Evolutionary conservation across 768 basidiomycete genomes (phyloP).

Genomic region (Hydnomerulius pinastri): DNA sequence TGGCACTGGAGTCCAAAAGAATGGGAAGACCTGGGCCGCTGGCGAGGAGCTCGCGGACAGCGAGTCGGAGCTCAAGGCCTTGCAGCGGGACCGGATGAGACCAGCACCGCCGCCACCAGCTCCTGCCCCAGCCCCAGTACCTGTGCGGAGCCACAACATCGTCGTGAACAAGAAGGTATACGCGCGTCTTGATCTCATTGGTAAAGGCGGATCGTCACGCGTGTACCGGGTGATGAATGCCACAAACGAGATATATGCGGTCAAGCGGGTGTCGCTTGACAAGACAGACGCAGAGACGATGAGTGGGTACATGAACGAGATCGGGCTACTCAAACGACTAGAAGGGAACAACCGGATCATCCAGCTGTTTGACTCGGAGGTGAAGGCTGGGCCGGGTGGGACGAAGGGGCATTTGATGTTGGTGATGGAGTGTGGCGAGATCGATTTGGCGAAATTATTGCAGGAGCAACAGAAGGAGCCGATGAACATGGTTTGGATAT

Average conservation of each 20-base stretch:
- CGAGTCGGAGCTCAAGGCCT: constrained; percentile 32
- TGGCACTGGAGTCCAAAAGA: constrained; percentile 22
- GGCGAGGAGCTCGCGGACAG: constrained; percentile 45
- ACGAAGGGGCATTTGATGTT: constrained; percentile 77
- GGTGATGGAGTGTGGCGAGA: constrained; percentile 97
- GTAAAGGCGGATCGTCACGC: constrained; percentile 93
- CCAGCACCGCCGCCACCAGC: constrained; percentile 39
- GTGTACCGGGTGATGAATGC: constrained; percentile 89
- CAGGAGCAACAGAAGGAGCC: constrained; percentile 83
- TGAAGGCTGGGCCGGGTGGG: constrained; percentile 63
- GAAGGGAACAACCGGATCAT: constrained; percentile 93
- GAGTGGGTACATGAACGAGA: constrained; percentile 95
- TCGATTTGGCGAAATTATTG: constrained; percentile 83
- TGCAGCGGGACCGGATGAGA: constrained; percentile 27
- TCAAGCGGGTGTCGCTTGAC: constrained; percentile 91
- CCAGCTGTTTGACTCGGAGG: constrained; percentile 86
- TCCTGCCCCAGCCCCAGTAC: constrained; percentile 17
- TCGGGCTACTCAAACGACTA: constrained; percentile 89
- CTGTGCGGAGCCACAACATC: constrained; percentile 43
- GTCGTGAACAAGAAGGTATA: constrained; percentile 74
- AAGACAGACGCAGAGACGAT: constrained; percentile 88
- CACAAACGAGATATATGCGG: constrained; percentile 77
- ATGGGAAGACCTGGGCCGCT: constrained; percentile 47
- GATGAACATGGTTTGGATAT: constrained; percentile 91
- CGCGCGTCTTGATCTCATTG: constrained; percentile 84